Conservation (phyloP, 345 rosid species). For the Pelargonium nanum region DNA sequence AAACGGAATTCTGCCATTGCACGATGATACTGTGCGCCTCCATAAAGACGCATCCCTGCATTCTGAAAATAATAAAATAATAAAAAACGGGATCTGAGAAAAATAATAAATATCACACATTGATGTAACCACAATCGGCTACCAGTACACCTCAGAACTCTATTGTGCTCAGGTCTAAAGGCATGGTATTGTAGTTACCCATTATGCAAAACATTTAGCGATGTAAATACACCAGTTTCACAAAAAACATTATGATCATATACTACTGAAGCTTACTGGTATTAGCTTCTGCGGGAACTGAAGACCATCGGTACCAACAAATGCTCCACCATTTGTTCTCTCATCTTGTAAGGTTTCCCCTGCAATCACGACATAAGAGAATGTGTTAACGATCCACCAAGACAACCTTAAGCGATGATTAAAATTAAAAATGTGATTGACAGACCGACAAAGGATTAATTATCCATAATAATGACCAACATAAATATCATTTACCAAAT, state of each 20-base stretch:
- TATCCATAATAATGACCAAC: background rate
- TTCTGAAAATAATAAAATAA: constrained; percentile 46
- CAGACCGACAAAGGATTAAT: background rate
- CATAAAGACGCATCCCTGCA: constrained; percentile 95
- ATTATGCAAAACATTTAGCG: background rate
- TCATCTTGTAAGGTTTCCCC: constrained; percentile 90
- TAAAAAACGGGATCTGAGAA: background rate
- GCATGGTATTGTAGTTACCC: background rate
- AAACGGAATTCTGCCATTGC: constrained; percentile 98
- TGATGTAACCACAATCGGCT: background rate
- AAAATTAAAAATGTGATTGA: background rate
- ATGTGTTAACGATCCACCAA: background rate
- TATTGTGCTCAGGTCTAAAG: background rate
- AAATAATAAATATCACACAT: background rate
- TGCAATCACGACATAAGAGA: constrained; percentile 20
- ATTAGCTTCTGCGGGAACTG: constrained; percentile 80
- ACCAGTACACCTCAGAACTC: background rate
- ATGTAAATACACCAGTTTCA: constrained; percentile 7
- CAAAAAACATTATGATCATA: constrained; percentile 3
- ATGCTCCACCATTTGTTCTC: constrained; percentile 70
- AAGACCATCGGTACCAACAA: constrained; percentile 70
- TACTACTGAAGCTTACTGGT: constrained; percentile 44
- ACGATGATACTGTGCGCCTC: constrained; percentile 92
- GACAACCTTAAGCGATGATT: background rate
- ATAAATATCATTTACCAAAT: constrained; percentile 50